A percentile compares a stretch with the other conserved stretches of the same genome.
These are phyloP conservation scores for Tetrahymena malaccensis DNA, from an alignment of 73 alveolate genomes.

Conservation along the genomic window DNA sequence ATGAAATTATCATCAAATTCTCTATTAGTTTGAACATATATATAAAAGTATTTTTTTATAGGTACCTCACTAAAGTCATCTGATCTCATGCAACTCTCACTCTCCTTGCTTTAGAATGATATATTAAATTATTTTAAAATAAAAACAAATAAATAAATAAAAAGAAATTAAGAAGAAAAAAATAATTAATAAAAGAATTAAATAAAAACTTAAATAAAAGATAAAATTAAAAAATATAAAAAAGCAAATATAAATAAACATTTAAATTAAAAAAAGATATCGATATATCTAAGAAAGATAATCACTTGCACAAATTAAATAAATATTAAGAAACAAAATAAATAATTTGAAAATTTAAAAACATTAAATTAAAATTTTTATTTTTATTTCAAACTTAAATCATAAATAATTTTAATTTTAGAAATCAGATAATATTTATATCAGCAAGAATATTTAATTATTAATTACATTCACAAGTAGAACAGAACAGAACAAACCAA, in stretches of 20 bases:
- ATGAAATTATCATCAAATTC: background rate
- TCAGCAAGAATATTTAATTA: no score
- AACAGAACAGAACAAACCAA: no score
- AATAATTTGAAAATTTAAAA: no score
- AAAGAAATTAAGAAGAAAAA: background rate
- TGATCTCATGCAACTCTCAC: background rate
- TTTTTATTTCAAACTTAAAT: no score
- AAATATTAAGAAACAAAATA: no score
- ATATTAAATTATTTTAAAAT: background rate
- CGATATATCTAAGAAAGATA: no score
- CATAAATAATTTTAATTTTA: no score
- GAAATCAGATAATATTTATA: no score
- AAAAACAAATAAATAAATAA: background rate
- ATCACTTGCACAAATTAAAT: no score
- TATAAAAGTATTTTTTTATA: background rate
- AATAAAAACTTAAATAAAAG: background rate
- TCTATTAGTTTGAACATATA: background rate
- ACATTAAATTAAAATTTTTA: no score
- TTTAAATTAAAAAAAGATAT: no score
- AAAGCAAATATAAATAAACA: background rate
- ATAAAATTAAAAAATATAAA: background rate
- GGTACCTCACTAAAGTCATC: background rate
- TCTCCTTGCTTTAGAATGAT: background rate
- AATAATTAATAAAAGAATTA: background rate
- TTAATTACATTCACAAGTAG: no score